Evolutionary conservation across 2,329 filamentous ascomycete genomes (phyloP).

Genomic region (Cladosporium colombiae): DNA sequence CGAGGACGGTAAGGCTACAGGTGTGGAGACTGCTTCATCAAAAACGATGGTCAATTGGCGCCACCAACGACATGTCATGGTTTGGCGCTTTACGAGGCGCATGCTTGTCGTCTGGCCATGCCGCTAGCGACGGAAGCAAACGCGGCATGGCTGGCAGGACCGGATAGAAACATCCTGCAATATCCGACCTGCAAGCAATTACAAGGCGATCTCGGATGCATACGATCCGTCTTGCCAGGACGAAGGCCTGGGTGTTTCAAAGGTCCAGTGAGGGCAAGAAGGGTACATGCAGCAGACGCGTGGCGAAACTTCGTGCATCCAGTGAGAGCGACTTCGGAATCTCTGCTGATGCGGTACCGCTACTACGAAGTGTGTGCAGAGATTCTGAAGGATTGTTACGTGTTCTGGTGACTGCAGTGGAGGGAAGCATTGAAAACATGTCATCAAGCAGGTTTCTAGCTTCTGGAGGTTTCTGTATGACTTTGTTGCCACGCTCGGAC

Average conservation of each 20-base stretch:
- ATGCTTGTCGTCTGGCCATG: background rate
- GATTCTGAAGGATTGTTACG: background rate
- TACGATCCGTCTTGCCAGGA: background rate
- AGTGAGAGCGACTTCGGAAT: background rate
- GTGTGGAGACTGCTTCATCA: background rate
- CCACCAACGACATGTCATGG: background rate
- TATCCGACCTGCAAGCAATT: background rate
- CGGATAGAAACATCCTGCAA: background rate
- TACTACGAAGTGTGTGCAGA: background rate
- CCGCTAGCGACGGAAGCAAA: background rate
- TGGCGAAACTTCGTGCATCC: background rate
- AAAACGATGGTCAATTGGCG: background rate
- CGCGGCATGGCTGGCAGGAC: background rate
- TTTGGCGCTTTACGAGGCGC: slow-evolving; percentile 1
- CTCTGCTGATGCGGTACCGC: background rate
- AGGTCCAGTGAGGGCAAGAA: background rate
- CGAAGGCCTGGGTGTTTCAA: background rate
- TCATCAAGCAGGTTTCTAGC: background rate
- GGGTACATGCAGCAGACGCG: background rate
- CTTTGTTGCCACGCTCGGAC: background rate
- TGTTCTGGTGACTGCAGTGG: background rate
- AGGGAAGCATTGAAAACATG: background rate
- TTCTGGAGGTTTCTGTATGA: background rate
- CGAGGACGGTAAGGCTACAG: slow-evolving; percentile 8
- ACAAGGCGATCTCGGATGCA: background rate